phyloP scores from a whole-genome alignment of 1,139 yeast genomes.

The Zygoascus sp. region DNA sequence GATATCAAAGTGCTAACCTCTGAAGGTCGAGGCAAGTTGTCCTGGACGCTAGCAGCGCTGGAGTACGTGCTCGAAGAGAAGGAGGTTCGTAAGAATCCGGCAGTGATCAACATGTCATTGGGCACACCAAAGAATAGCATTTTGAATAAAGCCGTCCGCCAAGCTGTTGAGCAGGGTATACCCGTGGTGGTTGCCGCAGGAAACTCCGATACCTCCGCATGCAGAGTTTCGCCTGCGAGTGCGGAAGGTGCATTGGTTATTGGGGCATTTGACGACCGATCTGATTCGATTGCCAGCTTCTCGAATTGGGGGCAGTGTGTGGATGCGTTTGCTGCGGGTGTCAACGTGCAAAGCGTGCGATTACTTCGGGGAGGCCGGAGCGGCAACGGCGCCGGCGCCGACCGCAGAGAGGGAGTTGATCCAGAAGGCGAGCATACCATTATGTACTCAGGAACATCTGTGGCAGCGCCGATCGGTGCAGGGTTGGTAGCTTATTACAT shows the following conservation, averaged over 20 bases:
- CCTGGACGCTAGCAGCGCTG: constrained; percentile 64
- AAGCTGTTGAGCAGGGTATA: constrained; percentile 64
- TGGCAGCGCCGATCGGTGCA: constrained; percentile 78
- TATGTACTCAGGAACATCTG: constrained; percentile 74
- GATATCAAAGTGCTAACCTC: constrained; percentile 68
- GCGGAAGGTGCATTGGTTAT: constrained; percentile 69
- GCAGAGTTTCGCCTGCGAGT: constrained; percentile 76
- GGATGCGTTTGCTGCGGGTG: constrained; percentile 79
- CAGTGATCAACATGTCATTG: constrained; percentile 75
- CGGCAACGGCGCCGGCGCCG: background rate
- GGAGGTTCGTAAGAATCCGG: constrained; percentile 39
- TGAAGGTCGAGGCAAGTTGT: constrained; percentile 56
- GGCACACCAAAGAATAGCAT: constrained; percentile 66
- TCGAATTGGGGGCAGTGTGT: constrained; percentile 90
- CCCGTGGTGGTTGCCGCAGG: constrained; percentile 90
- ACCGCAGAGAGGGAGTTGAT: constrained; percentile 8
- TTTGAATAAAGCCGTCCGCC: constrained; percentile 67
- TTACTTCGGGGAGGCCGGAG: too few species aligned
- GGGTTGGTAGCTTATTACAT: constrained; percentile 66
- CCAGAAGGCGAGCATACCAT: constrained; percentile 33
- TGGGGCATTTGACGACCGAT: constrained; percentile 76
- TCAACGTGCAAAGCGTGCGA: constrained; percentile 49
- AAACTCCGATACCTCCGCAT: constrained; percentile 70
- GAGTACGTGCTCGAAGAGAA: constrained; percentile 54
- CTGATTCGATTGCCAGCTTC: constrained; percentile 65